Percentiles rank a stretch among this genome's conserved stretches.
phyloP scores from a whole-genome alignment of 106 monocot species.

The Xerophyta viscosa region DNA sequence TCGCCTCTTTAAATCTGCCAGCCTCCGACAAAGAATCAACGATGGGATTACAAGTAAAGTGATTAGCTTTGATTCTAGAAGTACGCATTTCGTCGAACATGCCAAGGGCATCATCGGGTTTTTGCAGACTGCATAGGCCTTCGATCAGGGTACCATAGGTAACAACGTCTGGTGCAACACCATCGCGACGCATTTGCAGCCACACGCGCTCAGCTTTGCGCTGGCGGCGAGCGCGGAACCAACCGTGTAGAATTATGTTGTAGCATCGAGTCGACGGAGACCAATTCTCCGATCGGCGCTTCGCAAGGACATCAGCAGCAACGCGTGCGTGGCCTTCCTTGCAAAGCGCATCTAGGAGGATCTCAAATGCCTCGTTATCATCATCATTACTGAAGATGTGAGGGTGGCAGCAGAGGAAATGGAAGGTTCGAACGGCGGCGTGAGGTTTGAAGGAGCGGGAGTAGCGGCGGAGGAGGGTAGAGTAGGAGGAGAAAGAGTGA shows the following conservation, averaged over 20 bases:
- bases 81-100: constrained; percentile 56
- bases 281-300: constrained; percentile 13
- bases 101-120: constrained; percentile 37
- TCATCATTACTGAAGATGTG: not conserved
- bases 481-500: constrained; percentile 24
- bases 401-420: constrained; percentile 9
- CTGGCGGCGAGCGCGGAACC: constrained; percentile 47
- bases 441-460: constrained; percentile 33
- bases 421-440: constrained; percentile 44
- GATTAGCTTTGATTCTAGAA: constrained; percentile 38
- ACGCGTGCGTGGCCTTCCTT: constrained; percentile 54
- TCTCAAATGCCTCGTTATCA: constrained; percentile 4
- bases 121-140: constrained; percentile 54
- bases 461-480: constrained; percentile 58
- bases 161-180: constrained; percentile 47
- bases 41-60: constrained; percentile 54
- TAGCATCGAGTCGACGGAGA: constrained; percentile 34
- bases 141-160: constrained; percentile 71
- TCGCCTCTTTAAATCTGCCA: constrained; percentile 59
- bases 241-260: constrained; percentile 72
- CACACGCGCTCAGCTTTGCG: constrained; percentile 41
- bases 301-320: constrained; percentile 32
- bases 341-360: constrained; percentile 67
- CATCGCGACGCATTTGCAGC: constrained; percentile 34
- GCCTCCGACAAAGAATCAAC: constrained; percentile 62